A percentile compares a stretch with the other conserved stretches of the same genome.
These are phyloP conservation scores for Jatropha multifida DNA, from an alignment of 441 rosid genomes.

Conservation along the genomic window DNA sequence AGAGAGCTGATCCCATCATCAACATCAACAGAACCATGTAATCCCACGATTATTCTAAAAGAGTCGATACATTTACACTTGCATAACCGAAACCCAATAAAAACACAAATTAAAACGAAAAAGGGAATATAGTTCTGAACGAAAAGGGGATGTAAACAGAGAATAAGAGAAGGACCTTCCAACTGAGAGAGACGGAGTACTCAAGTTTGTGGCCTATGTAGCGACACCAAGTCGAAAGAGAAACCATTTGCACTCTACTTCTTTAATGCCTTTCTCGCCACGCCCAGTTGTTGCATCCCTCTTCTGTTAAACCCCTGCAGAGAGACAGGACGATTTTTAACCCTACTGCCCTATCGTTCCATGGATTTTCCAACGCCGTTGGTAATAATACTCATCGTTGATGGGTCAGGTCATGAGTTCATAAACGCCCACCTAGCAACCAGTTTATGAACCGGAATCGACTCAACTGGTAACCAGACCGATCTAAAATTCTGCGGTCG, in stretches of 20 bases:
- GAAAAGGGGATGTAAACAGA: neutral
- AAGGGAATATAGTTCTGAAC: too few species aligned
- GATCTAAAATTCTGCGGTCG: too few species aligned
- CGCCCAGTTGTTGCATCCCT: neutral
- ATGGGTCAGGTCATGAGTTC: too few species aligned
- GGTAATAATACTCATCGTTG: too few species aligned
- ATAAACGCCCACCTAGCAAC: too few species aligned
- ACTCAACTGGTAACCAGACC: too few species aligned
- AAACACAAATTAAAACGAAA: neutral
- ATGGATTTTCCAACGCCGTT: too few species aligned
- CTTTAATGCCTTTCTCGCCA: neutral
- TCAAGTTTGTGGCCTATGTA: slow-evolving; percentile 65
- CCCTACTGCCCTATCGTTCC: too few species aligned
- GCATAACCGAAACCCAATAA: neutral
- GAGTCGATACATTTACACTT: neutral
- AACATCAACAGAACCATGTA: neutral
- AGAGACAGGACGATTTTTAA: neutral
- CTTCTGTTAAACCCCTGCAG: neutral
- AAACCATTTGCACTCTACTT: slow-evolving; percentile 46
- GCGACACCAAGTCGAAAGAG: slow-evolving; percentile 73
- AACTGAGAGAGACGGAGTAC: slow-evolving; percentile 59
- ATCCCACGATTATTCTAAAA: neutral
- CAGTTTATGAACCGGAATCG: too few species aligned
- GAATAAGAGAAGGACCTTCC: slow-evolving; percentile 47
- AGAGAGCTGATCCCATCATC: neutral